Evolutionary conservation across 192 early-diverging fungal species (phyloP), one percentile per base, ranked within the genome.

Genomic region (Podila minutissima): DNA sequence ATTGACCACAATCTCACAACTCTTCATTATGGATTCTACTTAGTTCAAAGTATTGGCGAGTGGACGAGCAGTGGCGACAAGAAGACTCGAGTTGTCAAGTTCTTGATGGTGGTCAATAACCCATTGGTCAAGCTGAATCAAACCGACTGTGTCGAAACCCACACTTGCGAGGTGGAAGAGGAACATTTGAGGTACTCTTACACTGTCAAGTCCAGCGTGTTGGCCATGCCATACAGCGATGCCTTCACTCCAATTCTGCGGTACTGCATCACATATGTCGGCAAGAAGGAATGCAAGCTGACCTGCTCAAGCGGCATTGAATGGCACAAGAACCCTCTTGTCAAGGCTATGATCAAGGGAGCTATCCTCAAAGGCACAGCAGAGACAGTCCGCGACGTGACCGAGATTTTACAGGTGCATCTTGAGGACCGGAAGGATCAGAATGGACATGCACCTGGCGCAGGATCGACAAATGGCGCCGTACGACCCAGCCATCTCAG

Each of bases 81-180:
- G 17, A 71, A 69, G 22, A 48, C 82, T n/a, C 83, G 92, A 46
- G 81, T 78, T 5, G 64, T 91, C 3, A 91, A 86, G 29, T 93
- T 86, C 62, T 86, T 86, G 28, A 92, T 94, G 89, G 88, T 91
- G 1, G 86, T 94, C 31, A 93, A 88, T 53, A 91, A 92, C 63
- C 90, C 93, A 12, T 90, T 93, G 87, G 91, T 93, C 28, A 94
- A 92, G 75, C 71, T 89, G 20, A 93, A 93, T 49, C 91, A 93
- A 67, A 88, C 90, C 0, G 86, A 91, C 11, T 90, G 91, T 10
- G 81, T 89, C 15, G 86, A 90, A 20, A 89, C 83, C 5, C 85
- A 88, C 59, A 83, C 71, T 12, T 81, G 93, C 31, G 67, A 89
- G 19, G 87, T 88, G 53, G 76, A 86, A 57, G 84, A 85, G 31